These are phyloP conservation scores for Penicillium subrubescens DNA, from an alignment of 495 filamentous ascomycete species.

Conservation along the genomic window DNA sequence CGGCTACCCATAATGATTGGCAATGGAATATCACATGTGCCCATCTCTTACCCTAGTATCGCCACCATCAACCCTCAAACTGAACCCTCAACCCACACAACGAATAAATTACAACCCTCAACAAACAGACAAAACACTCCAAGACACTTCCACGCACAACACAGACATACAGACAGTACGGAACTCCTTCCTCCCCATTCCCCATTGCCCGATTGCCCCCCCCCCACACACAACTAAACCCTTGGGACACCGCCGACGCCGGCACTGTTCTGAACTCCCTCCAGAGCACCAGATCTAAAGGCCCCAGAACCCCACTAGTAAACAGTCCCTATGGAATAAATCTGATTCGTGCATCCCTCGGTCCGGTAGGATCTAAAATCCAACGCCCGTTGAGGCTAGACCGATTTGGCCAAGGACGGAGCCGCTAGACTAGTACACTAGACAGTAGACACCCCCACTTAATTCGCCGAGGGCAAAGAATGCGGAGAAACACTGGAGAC, in stretches of 20 bases:
- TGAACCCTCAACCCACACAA: neutral
- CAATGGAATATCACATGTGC: no score
- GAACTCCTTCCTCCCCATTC: neutral
- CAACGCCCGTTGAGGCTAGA: slow-evolving; percentile 2
- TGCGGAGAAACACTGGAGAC: neutral
- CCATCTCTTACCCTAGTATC: neutral
- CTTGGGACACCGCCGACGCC: no score
- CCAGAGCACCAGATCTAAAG: no score
- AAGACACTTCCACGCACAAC: neutral
- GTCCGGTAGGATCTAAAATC: neutral
- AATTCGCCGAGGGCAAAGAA: neutral
- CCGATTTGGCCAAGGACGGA: slow-evolving; percentile 3
- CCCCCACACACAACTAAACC: no score
- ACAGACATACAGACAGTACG: no score
- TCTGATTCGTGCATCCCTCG: neutral
- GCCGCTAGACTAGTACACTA: neutral
- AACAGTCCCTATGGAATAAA: no score
- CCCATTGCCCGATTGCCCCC: neutral
- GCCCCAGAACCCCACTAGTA: neutral
- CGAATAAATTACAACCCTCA: neutral
- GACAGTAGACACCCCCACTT: neutral
- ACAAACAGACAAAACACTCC: neutral
- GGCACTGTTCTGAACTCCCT: no score
- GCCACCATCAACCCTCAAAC: neutral
- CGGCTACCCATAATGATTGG: no score